Base-by-base conservation (phyloP, 768 basidiomycete genomes). In the Mycena polygramma region DNA sequence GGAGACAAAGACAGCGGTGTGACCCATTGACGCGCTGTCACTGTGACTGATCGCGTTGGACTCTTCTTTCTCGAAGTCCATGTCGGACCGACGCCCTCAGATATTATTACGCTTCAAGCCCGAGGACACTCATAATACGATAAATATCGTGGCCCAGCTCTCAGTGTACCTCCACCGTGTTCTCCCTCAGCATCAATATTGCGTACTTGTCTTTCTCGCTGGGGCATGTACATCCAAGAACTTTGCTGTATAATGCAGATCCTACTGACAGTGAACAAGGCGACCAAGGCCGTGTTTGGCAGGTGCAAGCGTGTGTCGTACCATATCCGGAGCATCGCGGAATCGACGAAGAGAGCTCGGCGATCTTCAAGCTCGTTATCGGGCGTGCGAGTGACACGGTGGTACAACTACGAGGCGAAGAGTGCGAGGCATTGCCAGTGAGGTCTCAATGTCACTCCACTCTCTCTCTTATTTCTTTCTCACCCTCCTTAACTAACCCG, bases 371-470 rank as follows among this genome's bases (percentile, higher is more conserved):
- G 85, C 87, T 99, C 22, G 89, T 97, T 39, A 88, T 99, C 15
- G 92, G 89, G 77, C 84, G 93, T 45, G 45, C 65, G 15, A 87
- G 87, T 51, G 86, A 90, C 49, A 92, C 91, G 74, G 85, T 86
- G 96, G 46, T 99, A 98, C 78, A 97, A 99, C 75, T 98, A 98
- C 77, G 98, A 99, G 81, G 97, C 96, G 0, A 97, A 97, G 80
- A 95, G 83, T 73, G 86, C 93, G 2, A 92, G 91, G 79, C 77
- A 90, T 65, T n/a, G 95, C 97, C 55, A 87, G 94, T 94, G 76
- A 75, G 93, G 81, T 17, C 24, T 52, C 30, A 30, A 30, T 30
- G 30, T 30, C 59, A 19, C n/a, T 41, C 65, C 51, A 24, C 37
- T 6, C 30, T 30, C 30, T 30, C 30, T 30, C 6, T 30, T 30